phyloP scores from a whole-genome alignment of 768 basidiomycete species.

The Boletus edulis region DNA sequence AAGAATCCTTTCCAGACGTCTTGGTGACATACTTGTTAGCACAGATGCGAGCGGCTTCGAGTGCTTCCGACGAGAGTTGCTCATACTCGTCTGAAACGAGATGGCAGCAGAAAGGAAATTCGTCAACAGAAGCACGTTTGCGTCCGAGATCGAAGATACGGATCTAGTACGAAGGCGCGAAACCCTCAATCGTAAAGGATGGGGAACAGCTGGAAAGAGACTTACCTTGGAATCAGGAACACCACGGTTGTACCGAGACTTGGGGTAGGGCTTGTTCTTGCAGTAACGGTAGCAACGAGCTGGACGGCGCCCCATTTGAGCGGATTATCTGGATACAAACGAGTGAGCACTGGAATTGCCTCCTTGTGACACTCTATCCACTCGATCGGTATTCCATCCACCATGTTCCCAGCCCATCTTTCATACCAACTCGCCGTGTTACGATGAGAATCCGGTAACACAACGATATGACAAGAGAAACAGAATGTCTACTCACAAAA shows the following conservation, averaged over 20 bases:
- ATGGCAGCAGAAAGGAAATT: constrained; percentile 97
- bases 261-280: constrained; percentile 99
- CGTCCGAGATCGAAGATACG: constrained; percentile 95
- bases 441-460: neutral
- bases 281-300: constrained; percentile 99
- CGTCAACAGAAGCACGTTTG: constrained; percentile 95
- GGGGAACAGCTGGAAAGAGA: neutral
- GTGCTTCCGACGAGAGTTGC: constrained; percentile 91
- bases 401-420: neutral
- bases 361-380: constrained; percentile 8
- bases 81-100: constrained; percentile 98
- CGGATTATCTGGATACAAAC: constrained; percentile 8
- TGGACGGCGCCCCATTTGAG: constrained; percentile 90
- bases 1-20: constrained; percentile 96
- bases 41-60: constrained; percentile 98
- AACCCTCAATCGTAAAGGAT: neutral
- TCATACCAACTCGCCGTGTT: neutral
- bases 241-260: constrained; percentile 96
- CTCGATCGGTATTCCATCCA: constrained; percentile 12
- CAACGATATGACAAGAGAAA: neutral
- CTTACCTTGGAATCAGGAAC: constrained; percentile 91
- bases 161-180: constrained; percentile 53
- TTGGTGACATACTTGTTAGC: constrained; percentile 99
- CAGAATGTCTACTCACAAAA: constrained; percentile 17
- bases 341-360: constrained; percentile 5